phyloP scores from a whole-genome alignment of 2,329 filamentous ascomycete species.

The Plectosphaerella cucumerina region DNA sequence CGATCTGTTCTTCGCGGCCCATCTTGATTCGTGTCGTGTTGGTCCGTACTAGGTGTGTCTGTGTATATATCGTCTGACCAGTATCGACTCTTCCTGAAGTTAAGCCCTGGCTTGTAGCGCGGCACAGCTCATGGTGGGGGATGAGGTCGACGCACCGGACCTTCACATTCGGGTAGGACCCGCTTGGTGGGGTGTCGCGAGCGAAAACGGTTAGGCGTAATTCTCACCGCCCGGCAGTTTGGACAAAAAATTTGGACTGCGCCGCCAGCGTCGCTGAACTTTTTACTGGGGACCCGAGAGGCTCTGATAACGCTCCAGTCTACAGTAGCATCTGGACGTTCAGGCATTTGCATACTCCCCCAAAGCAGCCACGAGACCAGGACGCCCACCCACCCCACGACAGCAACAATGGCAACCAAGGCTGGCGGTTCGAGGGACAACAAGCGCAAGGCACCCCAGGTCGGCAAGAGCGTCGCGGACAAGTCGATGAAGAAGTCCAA shows the following conservation, averaged over 20 bases:
- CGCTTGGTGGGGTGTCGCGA: constrained; percentile 10
- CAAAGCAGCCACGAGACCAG: constrained; percentile 3
- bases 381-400: not conserved
- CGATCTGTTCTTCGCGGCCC: constrained; percentile 82
- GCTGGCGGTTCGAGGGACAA: constrained; percentile 32
- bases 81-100: too few species aligned
- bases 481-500: constrained; percentile 47
- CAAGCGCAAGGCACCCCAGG: constrained; percentile 53
- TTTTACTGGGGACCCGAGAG: not conserved
- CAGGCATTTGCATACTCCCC: constrained; percentile 5
- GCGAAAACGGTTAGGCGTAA: constrained; percentile 8
- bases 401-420: constrained; percentile 44
- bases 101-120: too few species aligned
- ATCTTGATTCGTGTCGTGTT: constrained; percentile 33
- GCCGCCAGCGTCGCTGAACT: not conserved
- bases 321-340: not conserved
- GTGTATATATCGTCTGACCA: too few species aligned
- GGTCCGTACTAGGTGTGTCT: too few species aligned
- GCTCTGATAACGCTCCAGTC: not conserved
- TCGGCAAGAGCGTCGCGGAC: constrained; percentile 36
- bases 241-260: constrained; percentile 19
- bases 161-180: too few species aligned
- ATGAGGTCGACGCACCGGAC: too few species aligned
- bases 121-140: too few species aligned
- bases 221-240: constrained; percentile 30